Evolutionary conservation across 2,329 filamentous ascomycete species (phyloP), one percentile per base, ranked within the genome.

Genomic region (Xylariales sp.): DNA sequence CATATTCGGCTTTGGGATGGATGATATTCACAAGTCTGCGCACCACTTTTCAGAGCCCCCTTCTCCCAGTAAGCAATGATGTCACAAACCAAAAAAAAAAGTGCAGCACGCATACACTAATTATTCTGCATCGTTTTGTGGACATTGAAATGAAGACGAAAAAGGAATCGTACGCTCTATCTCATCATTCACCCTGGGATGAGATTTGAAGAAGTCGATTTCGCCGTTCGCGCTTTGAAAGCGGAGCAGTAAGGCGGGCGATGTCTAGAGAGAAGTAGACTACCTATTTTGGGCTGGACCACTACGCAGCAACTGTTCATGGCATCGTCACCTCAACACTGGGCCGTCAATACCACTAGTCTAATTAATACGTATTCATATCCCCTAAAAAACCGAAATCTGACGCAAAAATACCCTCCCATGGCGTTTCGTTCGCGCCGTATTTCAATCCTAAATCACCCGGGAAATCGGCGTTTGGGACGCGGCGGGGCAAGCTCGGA

Each of bases 401-500:
- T 41, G 10, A 41, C 12, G 12, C 39, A 12, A 41, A 12, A 41
- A 1, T 12, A 41, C 39, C 12, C 39, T 12, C 12, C 12, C 39
- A 18, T 12, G 32, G 18, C 16, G 9, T 36, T 23, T 23, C 23
- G 9, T 16, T 8, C 12, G 23, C 23, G 23, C 28, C 16, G 32
- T 45, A 56, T n/a, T n/a, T 32, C 23, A 56, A 56, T 56, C 39
- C 39, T 32, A 45, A 48, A n/a, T 23, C 7, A n/a, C 28, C 49
- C 28, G 59, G 50, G 1, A 39, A 41, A 28, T 62, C 50, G 60
- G 59, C 18, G 50, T 23, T 39, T 41, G 14, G 28, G 28, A 45
- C 46, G 36, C 59, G 64, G 64, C 64, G 64, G 39, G 49, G 49
- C 18, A 52, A 52, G 32, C 16, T 61, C 58, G 49, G 58, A 61